A percentile compares a stretch with the other conserved stretches of the same genome.
These are phyloP conservation scores for Solanum clarkiae DNA, from an alignment of 257 asterid species.

Conservation along the genomic window DNA sequence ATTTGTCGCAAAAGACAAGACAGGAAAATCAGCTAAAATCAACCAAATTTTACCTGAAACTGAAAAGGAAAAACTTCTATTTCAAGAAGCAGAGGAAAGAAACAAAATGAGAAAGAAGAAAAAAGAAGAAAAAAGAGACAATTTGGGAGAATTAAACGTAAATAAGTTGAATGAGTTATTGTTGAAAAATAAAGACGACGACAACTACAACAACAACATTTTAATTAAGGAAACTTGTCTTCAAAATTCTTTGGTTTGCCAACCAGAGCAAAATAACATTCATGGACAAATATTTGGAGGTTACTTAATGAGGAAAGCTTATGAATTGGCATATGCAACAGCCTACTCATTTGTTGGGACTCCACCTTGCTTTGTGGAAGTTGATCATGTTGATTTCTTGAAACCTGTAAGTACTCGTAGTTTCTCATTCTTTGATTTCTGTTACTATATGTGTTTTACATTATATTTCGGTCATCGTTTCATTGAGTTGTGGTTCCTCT, in stretches of 20 bases:
- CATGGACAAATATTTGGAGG: slow-evolving; percentile 96
- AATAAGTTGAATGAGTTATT: slow-evolving; percentile 33
- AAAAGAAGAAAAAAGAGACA: slow-evolving; percentile 36
- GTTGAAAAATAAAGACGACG: slow-evolving; percentile 59
- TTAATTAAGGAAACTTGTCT: slow-evolving; percentile 70
- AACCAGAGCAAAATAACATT: slow-evolving; percentile 83
- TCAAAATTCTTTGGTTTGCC: slow-evolving; percentile 77
- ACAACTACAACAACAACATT: slow-evolving; percentile 54
- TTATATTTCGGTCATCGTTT: not conserved
- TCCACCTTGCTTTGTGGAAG: slow-evolving; percentile 70
- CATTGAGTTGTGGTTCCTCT: not conserved
- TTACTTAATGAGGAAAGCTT: slow-evolving; percentile 81
- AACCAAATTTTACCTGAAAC: slow-evolving; percentile 68
- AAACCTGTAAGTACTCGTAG: slow-evolving; percentile 54
- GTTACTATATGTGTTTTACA: not conserved
- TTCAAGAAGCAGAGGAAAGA: slow-evolving; percentile 71
- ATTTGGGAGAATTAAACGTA: slow-evolving; percentile 20
- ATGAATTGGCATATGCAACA: slow-evolving; percentile 70
- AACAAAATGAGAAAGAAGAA: slow-evolving; percentile 54
- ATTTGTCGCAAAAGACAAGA: slow-evolving; percentile 75
- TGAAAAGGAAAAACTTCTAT: slow-evolving; percentile 47
- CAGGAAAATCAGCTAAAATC: slow-evolving; percentile 66
- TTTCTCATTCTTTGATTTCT: not conserved
- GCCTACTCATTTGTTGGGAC: slow-evolving; percentile 74
- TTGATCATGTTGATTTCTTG: slow-evolving; percentile 78